phyloP scores from a whole-genome alignment of 805 yeast genomes.

The Candida easanensis region DNA sequence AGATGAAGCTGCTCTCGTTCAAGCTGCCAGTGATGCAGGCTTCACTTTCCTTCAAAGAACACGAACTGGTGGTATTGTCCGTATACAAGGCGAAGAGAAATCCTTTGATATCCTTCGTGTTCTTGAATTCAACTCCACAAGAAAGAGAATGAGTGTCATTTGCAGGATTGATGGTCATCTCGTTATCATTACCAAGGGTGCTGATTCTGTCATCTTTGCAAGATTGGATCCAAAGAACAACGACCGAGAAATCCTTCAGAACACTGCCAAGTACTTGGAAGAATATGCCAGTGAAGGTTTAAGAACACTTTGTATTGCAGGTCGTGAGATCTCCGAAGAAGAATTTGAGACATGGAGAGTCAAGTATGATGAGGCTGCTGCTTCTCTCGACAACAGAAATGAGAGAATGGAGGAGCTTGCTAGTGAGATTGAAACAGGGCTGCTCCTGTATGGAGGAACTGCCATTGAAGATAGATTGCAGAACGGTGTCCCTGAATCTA shows the following conservation, averaged over 20 bases:
- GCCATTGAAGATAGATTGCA: slow-evolving; percentile 85
- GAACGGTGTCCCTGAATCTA: slow-evolving; percentile 84
- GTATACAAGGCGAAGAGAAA: slow-evolving; percentile 64
- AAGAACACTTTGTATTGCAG: slow-evolving; percentile 78
- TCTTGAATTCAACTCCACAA: slow-evolving; percentile 75
- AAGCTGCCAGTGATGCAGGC: slow-evolving; percentile 77
- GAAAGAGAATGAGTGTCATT: slow-evolving; percentile 85
- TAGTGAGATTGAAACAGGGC: slow-evolving; percentile 65
- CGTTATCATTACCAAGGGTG: slow-evolving; percentile 74
- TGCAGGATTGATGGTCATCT: slow-evolving; percentile 61
- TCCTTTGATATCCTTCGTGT: slow-evolving; percentile 69
- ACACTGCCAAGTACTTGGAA: slow-evolving; percentile 72
- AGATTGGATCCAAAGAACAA: slow-evolving; percentile 50
- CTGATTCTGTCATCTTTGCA: slow-evolving; percentile 72
- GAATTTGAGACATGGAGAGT: slow-evolving; percentile 63
- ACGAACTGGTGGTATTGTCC: slow-evolving; percentile 61
- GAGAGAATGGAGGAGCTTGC: slow-evolving; percentile 73
- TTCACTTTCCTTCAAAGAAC: slow-evolving; percentile 66
- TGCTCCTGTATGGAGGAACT: slow-evolving; percentile 73
- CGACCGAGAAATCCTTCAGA: slow-evolving; percentile 45
- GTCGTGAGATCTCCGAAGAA: slow-evolving; percentile 59
- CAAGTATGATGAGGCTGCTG: slow-evolving; percentile 61
- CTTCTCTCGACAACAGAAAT: slow-evolving; percentile 63
- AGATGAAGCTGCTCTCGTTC: slow-evolving; percentile 82
- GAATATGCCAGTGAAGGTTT: slow-evolving; percentile 81